A percentile compares a stretch with the other conserved stretches of the same genome.
These are phyloP conservation scores for Fusarium dlaminii DNA, from an alignment of 2,329 filamentous ascomycete genomes.

Conservation along the genomic window DNA sequence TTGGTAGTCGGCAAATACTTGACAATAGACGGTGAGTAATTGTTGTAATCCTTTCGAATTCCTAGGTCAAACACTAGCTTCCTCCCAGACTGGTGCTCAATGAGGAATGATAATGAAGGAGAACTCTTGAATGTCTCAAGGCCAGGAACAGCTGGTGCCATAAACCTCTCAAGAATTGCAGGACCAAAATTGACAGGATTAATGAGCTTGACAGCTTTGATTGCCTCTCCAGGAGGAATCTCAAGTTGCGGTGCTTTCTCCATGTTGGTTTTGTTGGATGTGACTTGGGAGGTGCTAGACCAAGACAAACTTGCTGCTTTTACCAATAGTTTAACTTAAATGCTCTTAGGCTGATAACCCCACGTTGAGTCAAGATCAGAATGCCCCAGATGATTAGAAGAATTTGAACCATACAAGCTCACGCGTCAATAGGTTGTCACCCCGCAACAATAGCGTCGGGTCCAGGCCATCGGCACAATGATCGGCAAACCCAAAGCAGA, in stretches of 20 bases:
- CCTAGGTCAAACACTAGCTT: conserved; percentile 46
- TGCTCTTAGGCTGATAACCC: not conserved
- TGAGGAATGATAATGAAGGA: conserved; percentile 44
- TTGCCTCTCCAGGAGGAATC: conserved; percentile 14
- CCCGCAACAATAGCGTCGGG: not conserved
- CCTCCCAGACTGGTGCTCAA: conserved; percentile 43
- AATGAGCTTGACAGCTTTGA: conserved; percentile 46
- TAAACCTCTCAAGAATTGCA: conserved; percentile 50
- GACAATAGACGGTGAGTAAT: conserved; percentile 40
- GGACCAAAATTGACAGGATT: conserved; percentile 53
- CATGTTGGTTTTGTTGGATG: not conserved
- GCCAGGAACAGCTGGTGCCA: conserved; percentile 49
- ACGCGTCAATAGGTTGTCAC: not conserved
- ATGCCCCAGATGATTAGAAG: not conserved
- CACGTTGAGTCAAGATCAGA: not conserved
- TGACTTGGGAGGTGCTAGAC: not conserved
- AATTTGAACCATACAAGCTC: not conserved
- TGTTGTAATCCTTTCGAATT: conserved; percentile 44
- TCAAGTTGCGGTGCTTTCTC: not conserved
- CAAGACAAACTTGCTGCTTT: not conserved
- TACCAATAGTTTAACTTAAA: not conserved
- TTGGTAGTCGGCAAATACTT: conserved; percentile 41
- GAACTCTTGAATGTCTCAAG: conserved; percentile 45
- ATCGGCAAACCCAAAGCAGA: conserved; percentile 2
- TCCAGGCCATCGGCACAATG: not conserved